A percentile compares a stretch with the other conserved stretches of the same genome.
Conservation (phyloP, 208 protist genomes). For the Vickermania ingenoplastis region DNA sequence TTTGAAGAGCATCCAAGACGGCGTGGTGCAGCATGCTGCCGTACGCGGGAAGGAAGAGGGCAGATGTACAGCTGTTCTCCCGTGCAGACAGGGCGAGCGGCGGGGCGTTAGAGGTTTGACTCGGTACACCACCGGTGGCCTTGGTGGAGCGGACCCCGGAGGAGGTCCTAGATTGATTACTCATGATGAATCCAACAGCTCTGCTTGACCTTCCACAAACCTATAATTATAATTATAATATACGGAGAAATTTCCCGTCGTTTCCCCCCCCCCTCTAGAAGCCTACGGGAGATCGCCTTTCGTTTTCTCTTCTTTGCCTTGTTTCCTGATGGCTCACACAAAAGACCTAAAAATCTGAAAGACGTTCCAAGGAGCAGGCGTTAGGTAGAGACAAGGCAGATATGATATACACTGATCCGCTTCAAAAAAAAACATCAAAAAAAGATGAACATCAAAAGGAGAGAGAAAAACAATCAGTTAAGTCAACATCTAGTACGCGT, state of each 20-base stretch:
- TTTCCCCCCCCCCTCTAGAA: neutral
- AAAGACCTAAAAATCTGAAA: too few species aligned
- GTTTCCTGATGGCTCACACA: neutral
- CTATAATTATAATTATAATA: slow-evolving; percentile 1
- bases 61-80: slow-evolving; percentile 4
- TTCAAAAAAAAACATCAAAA: too few species aligned
- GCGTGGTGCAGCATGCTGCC: slow-evolving; percentile 1
- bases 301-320: neutral
- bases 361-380: too few species aligned
- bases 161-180: neutral
- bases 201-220: too few species aligned
- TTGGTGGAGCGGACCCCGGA: neutral
- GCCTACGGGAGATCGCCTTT: neutral
- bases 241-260: neutral
- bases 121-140: neutral
- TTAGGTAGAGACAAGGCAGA: too few species aligned
- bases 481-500: too few species aligned
- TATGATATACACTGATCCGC: too few species aligned
- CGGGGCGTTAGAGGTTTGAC: neutral
- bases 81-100: neutral
- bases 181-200: too few species aligned
- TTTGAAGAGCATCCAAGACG: slow-evolving; percentile 5
- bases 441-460: too few species aligned
- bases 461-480: too few species aligned
- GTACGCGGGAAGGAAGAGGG: neutral